Conservation (phyloP, 2,329 filamentous ascomycete genomes). For the Fusarium praegraminearum region DNA sequence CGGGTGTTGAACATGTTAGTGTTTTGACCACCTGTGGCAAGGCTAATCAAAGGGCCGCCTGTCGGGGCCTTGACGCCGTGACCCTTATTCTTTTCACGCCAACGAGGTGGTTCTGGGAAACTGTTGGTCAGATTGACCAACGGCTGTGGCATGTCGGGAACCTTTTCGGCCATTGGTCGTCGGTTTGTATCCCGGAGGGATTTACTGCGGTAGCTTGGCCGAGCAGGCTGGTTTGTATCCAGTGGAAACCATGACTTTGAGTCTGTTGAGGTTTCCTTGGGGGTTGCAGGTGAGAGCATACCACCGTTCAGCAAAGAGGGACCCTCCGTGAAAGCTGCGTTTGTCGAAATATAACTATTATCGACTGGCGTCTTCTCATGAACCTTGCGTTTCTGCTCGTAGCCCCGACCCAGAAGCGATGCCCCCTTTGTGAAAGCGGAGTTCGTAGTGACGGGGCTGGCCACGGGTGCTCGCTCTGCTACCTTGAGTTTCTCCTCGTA, state of each 20-base stretch:
- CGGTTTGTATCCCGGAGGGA: constrained; percentile 36
- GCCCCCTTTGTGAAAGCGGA: constrained; percentile 67
- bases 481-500: constrained; percentile 61
- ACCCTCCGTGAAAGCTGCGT: constrained; percentile 65
- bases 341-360: constrained; percentile 44
- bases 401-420: constrained; percentile 64
- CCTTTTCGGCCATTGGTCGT: constrained; percentile 45
- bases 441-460: constrained; percentile 47
- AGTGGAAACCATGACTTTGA: constrained; percentile 54
- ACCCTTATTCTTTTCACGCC: constrained; percentile 65
- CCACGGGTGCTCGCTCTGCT: constrained; percentile 43
- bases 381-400: constrained; percentile 60
- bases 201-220: constrained; percentile 47
- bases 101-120: constrained; percentile 72
- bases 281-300: constrained; percentile 37
- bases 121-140: constrained; percentile 73
- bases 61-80: constrained; percentile 57
- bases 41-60: constrained; percentile 61
- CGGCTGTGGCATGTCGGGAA: constrained; percentile 63
- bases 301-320: constrained; percentile 66
- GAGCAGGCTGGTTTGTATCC: constrained; percentile 53
- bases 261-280: constrained; percentile 48
- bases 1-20: constrained; percentile 23
- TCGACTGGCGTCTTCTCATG: constrained; percentile 45
- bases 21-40: constrained; percentile 52